A percentile compares a stretch with the other conserved stretches of the same genome.
phyloP scores from a whole-genome alignment of 106 monocot species.

The Acanthochlamys bracteata region DNA sequence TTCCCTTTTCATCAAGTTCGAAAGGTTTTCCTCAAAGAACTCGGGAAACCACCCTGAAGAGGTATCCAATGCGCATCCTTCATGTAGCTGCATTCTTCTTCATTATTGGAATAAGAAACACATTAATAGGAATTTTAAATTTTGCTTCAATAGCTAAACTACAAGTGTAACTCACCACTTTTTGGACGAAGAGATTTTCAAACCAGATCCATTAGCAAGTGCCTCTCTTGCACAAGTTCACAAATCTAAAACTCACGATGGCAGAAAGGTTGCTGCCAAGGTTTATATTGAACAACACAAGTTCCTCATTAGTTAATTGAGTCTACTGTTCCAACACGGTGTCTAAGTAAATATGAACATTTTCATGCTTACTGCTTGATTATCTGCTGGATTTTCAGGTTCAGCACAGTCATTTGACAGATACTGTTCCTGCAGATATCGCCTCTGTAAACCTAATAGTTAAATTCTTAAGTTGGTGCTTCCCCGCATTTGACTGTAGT shows the following conservation, averaged over 20 bases:
- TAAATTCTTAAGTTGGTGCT: constrained; percentile 68
- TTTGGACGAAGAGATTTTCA: constrained; percentile 80
- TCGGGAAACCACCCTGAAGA: constrained; percentile 74
- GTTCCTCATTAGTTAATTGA: too few relatives aligned
- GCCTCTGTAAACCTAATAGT: constrained; percentile 82
- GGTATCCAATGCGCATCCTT: too few relatives aligned
- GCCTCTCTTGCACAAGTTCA: constrained; percentile 99
- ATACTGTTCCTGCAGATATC: constrained; percentile 83
- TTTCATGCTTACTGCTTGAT: too few relatives aligned
- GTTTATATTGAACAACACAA: too few relatives aligned
- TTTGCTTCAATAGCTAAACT: too few relatives aligned
- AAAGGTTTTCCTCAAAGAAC: constrained; percentile 59
- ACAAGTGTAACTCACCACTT: constrained; percentile 26
- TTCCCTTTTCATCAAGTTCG: constrained; percentile 84
- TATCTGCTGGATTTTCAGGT: constrained; percentile 45
- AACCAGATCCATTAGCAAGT: constrained; percentile 77
- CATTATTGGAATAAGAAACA: too few relatives aligned
- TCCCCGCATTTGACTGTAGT: constrained; percentile 97
- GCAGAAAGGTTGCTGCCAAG: constrained; percentile 86
- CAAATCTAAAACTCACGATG: constrained; percentile 74
- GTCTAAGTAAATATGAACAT: too few relatives aligned
- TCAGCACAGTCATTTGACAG: constrained; percentile 79
- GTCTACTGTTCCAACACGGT: too few relatives aligned
- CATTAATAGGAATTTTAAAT: too few relatives aligned
- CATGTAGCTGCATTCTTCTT: too few relatives aligned